Conservation (phyloP, 768 basidiomycete genomes). For the Naganishia randhawae region DNA sequence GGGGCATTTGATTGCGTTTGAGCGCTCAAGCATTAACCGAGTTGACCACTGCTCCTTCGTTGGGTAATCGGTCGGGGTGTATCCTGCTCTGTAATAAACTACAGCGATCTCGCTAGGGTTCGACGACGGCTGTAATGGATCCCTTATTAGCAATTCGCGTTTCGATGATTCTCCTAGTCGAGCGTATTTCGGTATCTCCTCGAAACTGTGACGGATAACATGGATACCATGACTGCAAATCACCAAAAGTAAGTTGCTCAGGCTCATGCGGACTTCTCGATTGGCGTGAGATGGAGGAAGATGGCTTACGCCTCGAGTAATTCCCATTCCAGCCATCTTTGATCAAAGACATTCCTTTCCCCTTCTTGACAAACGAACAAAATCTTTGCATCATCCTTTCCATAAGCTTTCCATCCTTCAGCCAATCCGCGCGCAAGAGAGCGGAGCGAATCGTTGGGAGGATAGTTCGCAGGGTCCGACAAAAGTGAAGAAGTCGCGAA, state of each 20-base stretch:
- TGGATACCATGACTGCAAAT: slow-evolving; percentile 66
- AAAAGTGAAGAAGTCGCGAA: slow-evolving; percentile 54
- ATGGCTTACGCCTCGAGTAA: slow-evolving; percentile 66
- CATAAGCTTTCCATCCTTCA: slow-evolving; percentile 72
- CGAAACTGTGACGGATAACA: slow-evolving; percentile 70
- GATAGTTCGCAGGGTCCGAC: slow-evolving; percentile 58
- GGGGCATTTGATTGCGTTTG: slow-evolving; percentile 87
- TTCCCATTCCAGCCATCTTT: slow-evolving; percentile 81
- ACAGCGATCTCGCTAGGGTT: slow-evolving; percentile 67
- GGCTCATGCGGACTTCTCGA: neutral
- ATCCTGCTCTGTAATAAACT: slow-evolving; percentile 87
- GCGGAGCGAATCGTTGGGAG: slow-evolving; percentile 66
- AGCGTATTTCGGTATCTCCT: slow-evolving; percentile 63
- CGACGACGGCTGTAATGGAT: slow-evolving; percentile 49
- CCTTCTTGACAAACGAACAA: slow-evolving; percentile 84
- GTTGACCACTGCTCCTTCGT: slow-evolving; percentile 60
- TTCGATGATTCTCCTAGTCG: slow-evolving; percentile 50
- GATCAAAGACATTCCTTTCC: slow-evolving; percentile 94
- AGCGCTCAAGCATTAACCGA: slow-evolving; percentile 73
- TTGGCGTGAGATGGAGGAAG: neutral
- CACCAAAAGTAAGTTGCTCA: neutral
- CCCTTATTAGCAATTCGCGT: slow-evolving; percentile 42
- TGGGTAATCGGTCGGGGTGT: slow-evolving; percentile 76
- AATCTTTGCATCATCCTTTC: slow-evolving; percentile 55
- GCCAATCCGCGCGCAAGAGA: slow-evolving; percentile 73